phyloP scores from a whole-genome alignment of 441 rosid species.

The Pelargonium citronellum region DNA sequence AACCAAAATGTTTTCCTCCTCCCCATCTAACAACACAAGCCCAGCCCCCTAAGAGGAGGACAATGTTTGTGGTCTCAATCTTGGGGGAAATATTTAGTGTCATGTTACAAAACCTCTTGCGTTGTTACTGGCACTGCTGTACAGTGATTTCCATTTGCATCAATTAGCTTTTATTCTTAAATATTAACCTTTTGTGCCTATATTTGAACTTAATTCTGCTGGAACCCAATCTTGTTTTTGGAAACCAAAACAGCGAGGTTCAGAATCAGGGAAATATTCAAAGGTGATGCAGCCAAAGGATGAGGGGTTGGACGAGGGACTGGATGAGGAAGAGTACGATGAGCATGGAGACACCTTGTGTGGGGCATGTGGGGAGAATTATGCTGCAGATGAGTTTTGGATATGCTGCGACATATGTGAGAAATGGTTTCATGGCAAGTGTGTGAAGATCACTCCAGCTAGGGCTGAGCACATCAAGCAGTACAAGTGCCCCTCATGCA shows the following conservation, averaged over 20 bases:
- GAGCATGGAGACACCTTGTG: conserved; percentile 79
- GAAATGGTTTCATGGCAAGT: conserved; percentile 93
- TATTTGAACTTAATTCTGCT: neutral
- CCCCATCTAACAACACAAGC: too few relatives aligned
- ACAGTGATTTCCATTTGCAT: too few relatives aligned
- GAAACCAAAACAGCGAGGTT: conserved; percentile 39
- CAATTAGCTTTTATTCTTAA: too few relatives aligned
- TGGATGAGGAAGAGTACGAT: conserved; percentile 58
- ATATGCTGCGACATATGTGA: conserved; percentile 88
- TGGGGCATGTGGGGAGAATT: conserved; percentile 91
- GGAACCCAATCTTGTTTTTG: neutral
- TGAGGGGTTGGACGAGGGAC: conserved; percentile 62
- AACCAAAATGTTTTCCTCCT: too few relatives aligned
- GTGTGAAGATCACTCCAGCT: conserved; percentile 96
- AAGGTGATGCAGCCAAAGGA: conserved; percentile 49
- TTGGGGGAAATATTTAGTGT: too few relatives aligned
- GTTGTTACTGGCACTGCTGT: too few relatives aligned
- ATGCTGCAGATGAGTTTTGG: conserved; percentile 84
- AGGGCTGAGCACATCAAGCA: conserved; percentile 94
- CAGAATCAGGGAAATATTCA: conserved; percentile 49
- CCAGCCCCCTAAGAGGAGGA: too few relatives aligned
- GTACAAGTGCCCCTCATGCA: conserved; percentile 72
- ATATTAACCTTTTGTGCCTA: neutral
- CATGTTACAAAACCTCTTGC: too few relatives aligned
- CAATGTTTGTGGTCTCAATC: too few relatives aligned